A percentile compares a stretch with the other conserved stretches of the same genome.
Conservation (phyloP, 2,329 filamentous ascomycete species). For the Diaporthe nobilis region DNA sequence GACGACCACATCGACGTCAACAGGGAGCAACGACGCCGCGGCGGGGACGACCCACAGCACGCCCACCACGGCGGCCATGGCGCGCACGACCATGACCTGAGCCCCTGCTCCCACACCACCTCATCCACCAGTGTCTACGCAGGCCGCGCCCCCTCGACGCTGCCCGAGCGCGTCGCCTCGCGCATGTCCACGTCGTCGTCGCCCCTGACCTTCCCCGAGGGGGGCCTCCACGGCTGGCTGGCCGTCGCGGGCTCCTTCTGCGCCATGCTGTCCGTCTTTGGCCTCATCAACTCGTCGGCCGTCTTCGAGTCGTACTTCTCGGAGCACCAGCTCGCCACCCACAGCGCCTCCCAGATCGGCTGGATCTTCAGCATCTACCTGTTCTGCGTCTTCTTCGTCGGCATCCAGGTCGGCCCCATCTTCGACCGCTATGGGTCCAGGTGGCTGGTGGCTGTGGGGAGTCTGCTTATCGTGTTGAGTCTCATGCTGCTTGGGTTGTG, state of each 20-base stretch:
- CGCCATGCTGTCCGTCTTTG: slow-evolving; percentile 78
- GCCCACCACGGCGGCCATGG: not conserved
- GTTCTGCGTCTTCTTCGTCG: slow-evolving; percentile 86
- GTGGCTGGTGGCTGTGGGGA: slow-evolving; percentile 75
- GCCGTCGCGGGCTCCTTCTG: slow-evolving; percentile 85
- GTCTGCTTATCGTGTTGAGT: slow-evolving; percentile 71
- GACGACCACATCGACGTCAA: slow-evolving; percentile 33
- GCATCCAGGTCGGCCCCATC: slow-evolving; percentile 84
- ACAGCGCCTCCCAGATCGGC: slow-evolving; percentile 78
- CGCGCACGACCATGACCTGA: slow-evolving; percentile 17
- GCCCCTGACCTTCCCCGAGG: slow-evolving; percentile 76
- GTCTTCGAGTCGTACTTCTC: slow-evolving; percentile 84
- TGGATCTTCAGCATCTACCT: slow-evolving; percentile 90
- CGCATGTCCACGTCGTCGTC: slow-evolving; percentile 42
- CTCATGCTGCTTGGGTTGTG: slow-evolving; percentile 80
- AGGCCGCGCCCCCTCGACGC: slow-evolving; percentile 14
- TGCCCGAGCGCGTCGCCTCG: slow-evolving; percentile 39
- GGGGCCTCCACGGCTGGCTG: slow-evolving; percentile 79
- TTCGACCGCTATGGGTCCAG: slow-evolving; percentile 84
- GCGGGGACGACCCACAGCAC: slow-evolving; percentile 7
- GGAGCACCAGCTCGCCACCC: slow-evolving; percentile 77
- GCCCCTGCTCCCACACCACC: slow-evolving; percentile 14
- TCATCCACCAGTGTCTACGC: slow-evolving; percentile 27
- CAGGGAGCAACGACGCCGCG: slow-evolving; percentile 24
- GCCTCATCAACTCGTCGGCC: slow-evolving; percentile 81